phyloP scores from a whole-genome alignment of 208 protist species.

The Porcisia hertigi region DNA sequence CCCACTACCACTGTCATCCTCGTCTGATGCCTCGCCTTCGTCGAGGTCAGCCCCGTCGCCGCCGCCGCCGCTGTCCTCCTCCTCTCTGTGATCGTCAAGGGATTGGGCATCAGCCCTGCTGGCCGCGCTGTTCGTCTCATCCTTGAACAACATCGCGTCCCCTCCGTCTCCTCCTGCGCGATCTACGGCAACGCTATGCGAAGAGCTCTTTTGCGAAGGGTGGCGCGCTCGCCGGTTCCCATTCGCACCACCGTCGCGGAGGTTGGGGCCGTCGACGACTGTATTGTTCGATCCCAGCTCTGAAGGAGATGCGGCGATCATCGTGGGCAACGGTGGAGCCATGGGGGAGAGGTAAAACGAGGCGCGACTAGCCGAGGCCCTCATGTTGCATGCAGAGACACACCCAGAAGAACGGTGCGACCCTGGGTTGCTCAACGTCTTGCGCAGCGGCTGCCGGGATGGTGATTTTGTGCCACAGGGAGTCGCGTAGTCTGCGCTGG shows the following conservation, averaged over 20 bases:
- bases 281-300: background rate
- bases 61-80: slow-evolving; percentile 20
- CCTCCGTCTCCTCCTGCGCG: background rate
- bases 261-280: background rate
- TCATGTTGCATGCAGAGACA: background rate
- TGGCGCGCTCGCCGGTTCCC: background rate
- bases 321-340: background rate
- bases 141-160: background rate
- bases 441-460: background rate
- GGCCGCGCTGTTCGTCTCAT: background rate
- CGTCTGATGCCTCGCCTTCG: slow-evolving; percentile 16
- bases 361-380: background rate
- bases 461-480: background rate
- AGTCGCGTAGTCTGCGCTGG: background rate
- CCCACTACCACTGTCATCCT: slow-evolving; percentile 28
- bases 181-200: background rate
- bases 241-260: background rate
- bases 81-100: slow-evolving; percentile 23
- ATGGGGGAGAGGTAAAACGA: background rate
- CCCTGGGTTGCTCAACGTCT: background rate
- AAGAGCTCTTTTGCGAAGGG: background rate
- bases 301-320: background rate
- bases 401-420: background rate
- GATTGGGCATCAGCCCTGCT: slow-evolving; percentile 5
- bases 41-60: slow-evolving; percentile 19